Base-by-base conservation (phyloP, 352 stramenopile species). In the Phytophthora idaei region DNA sequence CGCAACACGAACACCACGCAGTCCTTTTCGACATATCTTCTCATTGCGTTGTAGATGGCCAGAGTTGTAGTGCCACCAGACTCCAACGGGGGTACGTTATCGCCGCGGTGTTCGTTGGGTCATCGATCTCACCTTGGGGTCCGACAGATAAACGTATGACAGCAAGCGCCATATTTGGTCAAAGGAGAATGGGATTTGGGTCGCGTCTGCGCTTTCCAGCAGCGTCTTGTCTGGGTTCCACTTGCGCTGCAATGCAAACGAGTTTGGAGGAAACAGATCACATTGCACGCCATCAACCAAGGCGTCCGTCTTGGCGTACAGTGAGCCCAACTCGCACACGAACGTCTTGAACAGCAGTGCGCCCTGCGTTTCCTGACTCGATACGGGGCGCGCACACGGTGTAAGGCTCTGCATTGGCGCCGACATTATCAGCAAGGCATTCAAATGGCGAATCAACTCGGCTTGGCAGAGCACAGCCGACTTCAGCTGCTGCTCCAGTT, bases 1-100 rank as follows among this genome's bases (percentile, higher is more conserved):
- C 76, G 74, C 80, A 76, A 89, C n/a, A 87, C 78, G 9, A 85
- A 66, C 67, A 86, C 80, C 44, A 82, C 71, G 25, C 80, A 69
- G 11, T 80, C 61, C 0, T 37, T 47, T 31, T 87, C 70, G 1
- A 74, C 58, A 27, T 81, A 89, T 45, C 72, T 54, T 4, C 67
- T 67, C 61, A 85, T 69, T 1, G 76, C 74, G 11, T 11, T 34
- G 28, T 71, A 67, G 11, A 58, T 7, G 3, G 47, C 25, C 11
- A 71, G 14, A 3, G 15, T 52, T 10, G 31, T 6, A 5, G 15
- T 27, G 7, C 47, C 42, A 5, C 41, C 27, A 7, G 42, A 28
- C 5, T 60, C 55, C 8, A 53, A 6, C 7, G 29, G 0, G 36
- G 34, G 8, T 67, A 57, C 17, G 15, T 62, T 29, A 42, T 49